These are phyloP conservation scores for Naganishia vishniacii DNA, from an alignment of 768 basidiomycete species.

Conservation along the genomic window DNA sequence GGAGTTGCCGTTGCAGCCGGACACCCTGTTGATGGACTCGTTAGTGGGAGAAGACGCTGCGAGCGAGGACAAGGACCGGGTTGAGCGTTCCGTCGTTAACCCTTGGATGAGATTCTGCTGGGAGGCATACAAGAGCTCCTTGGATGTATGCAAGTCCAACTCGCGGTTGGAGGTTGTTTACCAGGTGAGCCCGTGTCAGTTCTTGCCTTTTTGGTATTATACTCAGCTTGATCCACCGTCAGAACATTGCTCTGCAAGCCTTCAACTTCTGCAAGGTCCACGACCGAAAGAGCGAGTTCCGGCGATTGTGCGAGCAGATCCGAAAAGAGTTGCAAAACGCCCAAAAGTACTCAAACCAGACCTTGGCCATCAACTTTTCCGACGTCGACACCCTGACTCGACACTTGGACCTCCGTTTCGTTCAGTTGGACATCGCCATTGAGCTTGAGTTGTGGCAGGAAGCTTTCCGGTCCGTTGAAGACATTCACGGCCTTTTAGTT, in stretches of 20 bases:
- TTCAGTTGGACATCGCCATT: constrained; percentile 90
- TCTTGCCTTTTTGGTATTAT: not conserved
- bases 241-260: constrained; percentile 95
- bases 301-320: constrained; percentile 90
- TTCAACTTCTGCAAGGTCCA: constrained; percentile 94
- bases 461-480: constrained; percentile 95
- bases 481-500: constrained; percentile 89
- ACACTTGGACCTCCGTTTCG: constrained; percentile 93
- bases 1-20: constrained; percentile 90
- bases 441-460: constrained; percentile 99
- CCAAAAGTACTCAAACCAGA: constrained; percentile 88
- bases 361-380: constrained; percentile 88
- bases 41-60: constrained; percentile 71
- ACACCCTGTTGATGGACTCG: constrained; percentile 81
- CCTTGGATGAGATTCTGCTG: constrained; percentile 98
- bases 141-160: constrained; percentile 95
- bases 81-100: constrained; percentile 87
- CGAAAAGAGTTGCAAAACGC: constrained; percentile 90
- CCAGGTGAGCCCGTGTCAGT: constrained; percentile 58
- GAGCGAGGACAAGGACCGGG: constrained; percentile 70
- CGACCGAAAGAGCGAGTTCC: constrained; percentile 92
- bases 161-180: constrained; percentile 86
- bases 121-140: constrained; percentile 92
- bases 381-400: constrained; percentile 91
- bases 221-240: not conserved